Base-by-base conservation (phyloP, 768 basidiomycete species). In the Boletus barrowsii region DNA sequence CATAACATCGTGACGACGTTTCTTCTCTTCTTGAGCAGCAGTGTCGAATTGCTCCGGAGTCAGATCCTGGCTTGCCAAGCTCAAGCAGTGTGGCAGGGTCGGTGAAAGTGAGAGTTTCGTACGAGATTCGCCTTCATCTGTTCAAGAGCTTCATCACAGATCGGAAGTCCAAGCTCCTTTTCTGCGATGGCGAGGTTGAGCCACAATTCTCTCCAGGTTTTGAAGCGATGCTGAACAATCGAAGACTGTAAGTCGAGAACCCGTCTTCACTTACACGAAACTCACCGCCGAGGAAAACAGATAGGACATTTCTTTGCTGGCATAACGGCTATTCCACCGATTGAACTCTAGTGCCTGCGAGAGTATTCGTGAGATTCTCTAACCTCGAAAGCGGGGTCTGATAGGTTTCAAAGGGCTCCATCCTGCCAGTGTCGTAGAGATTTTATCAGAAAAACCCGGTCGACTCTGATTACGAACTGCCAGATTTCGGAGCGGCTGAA, bases 1-100 rank as follows among this genome's bases (percentile, higher is more conserved):
- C 97, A 99, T 99, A 42, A 99, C 97, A 73, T 99, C 97, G 75
- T 99, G 97, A 13, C 97, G 81, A 24, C 97, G 77, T 74, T 93
- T 97, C 78, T 97, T 98, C 75, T 99, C 97, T 71, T 99, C 97
- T 51, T 81, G 75, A 0, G 93, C 95, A 2, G 97, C 97, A 49
- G 90, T 79, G 59, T 86, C 87, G 66, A 98, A 96, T 74, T 99
- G 97, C 45, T 87, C 83, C 11, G 83, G 87, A 52, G 93, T 93
- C 30, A 98, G 73, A 43, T 87, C 70, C 93, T 95, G 62, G 13
- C 35, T 53, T n/a, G 4, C 29, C 37, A 30, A 32, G 58, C 55
- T 59, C 18, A 56, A 53, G 42, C 55, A 15, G 45, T 45, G 43
- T 36, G 30, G 26, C 3, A 4, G 18, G 46, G 30, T 37, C 17